Conservation (phyloP, 768 basidiomycete genomes). For the Leccinum boreale region DNA sequence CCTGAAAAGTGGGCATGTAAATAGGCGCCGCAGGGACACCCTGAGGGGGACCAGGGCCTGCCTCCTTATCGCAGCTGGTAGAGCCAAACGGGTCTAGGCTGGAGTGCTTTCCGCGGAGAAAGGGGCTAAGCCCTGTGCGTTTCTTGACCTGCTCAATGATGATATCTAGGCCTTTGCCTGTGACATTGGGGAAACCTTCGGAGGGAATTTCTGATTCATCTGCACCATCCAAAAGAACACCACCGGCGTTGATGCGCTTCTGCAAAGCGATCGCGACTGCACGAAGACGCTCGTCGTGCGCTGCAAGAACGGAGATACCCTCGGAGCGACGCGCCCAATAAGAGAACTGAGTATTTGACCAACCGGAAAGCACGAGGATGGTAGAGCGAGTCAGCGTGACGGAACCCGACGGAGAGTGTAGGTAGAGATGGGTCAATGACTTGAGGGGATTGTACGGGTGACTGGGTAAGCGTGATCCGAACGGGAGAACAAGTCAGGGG, state of each 20-base stretch:
- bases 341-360: conserved; percentile 54
- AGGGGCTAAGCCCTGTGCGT: conserved; percentile 44
- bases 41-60: conserved; percentile 27
- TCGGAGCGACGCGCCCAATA: conserved; percentile 53
- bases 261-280: conserved; percentile 41
- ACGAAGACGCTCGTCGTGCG: conserved; percentile 39
- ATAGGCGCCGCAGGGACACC: conserved; percentile 27
- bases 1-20: conserved; percentile 41
- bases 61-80: conserved; percentile 34
- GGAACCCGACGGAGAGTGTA: conserved; percentile 37
- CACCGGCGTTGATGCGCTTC: conserved; percentile 36
- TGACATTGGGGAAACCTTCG: conserved; percentile 39
- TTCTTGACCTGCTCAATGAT: conserved; percentile 50
- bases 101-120: conserved; percentile 49
- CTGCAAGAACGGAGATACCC: conserved; percentile 44
- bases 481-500: conserved; percentile 1
- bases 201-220: conserved; percentile 23
- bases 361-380: conserved; percentile 46
- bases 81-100: conserved; percentile 49
- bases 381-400: conserved; percentile 47
- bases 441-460: conserved; percentile 53
- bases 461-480: conserved; percentile 31
- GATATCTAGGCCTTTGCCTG: conserved; percentile 48
- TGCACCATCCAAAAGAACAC: conserved; percentile 28
- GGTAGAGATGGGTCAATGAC: conserved; percentile 40